phyloP scores from a whole-genome alignment of 805 yeast species.

The Cyberlindnera mrakii region DNA sequence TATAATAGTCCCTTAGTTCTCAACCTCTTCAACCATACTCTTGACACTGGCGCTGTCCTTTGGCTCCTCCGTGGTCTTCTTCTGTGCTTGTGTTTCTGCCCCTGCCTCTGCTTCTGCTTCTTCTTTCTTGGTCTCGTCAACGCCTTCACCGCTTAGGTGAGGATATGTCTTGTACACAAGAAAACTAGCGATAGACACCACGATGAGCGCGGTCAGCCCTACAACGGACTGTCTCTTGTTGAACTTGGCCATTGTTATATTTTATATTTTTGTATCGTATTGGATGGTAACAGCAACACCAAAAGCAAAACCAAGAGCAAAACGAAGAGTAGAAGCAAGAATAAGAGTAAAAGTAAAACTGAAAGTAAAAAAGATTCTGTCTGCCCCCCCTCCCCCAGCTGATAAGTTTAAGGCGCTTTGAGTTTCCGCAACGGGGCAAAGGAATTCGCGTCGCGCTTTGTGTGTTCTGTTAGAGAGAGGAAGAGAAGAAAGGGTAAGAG shows the following conservation, averaged over 20 bases:
- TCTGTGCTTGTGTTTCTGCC: not conserved
- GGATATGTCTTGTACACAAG: constrained; percentile 15
- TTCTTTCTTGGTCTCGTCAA: not conserved
- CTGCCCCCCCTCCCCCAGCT: no score
- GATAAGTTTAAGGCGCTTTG: constrained; percentile 1
- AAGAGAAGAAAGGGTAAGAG: constrained; percentile 6
- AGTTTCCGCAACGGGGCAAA: constrained; percentile 7
- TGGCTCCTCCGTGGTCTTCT: not conserved
- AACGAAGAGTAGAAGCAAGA: no score
- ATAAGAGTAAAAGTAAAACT: no score
- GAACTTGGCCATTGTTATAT: constrained; percentile 7
- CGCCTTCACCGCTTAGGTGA: constrained; percentile 6
- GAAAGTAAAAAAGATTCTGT: no score
- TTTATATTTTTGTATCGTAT: not conserved
- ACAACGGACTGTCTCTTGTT: constrained; percentile 12
- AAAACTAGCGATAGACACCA: constrained; percentile 12
- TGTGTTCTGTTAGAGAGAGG: not conserved
- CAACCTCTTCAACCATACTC: not conserved
- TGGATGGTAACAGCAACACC: no score
- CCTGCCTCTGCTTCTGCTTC: not conserved
- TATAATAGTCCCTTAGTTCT: not conserved
- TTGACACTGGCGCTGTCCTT: not conserved
- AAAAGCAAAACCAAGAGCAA: no score
- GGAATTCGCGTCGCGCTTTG: not conserved
- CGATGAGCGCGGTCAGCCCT: constrained; percentile 9